Evolutionary conservation across 352 stramenopile species (phyloP).

Genomic region (Globisporangium uncinulatum): DNA sequence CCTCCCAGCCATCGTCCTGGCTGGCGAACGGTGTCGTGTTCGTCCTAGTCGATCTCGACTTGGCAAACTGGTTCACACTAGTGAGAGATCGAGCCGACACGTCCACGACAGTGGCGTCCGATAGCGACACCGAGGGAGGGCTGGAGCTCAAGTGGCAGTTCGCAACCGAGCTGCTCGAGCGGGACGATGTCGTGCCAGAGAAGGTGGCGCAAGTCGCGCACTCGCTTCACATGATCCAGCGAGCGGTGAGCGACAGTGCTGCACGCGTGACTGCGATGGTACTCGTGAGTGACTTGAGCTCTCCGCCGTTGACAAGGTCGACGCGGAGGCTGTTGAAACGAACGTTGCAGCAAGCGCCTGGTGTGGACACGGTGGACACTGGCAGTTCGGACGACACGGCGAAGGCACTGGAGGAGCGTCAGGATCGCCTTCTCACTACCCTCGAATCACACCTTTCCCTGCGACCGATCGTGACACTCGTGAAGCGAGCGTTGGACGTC

Average conservation of each 20-base stretch:
- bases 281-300: conserved; percentile 42
- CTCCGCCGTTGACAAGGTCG: conserved; percentile 40
- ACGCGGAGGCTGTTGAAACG: conserved; percentile 32
- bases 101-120: not conserved
- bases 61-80: conserved; percentile 65
- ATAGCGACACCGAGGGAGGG: not conserved
- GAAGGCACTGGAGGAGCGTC: not conserved
- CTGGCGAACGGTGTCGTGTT: conserved; percentile 24
- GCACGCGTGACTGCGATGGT: conserved; percentile 22
- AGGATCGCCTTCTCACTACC: conserved; percentile 12
- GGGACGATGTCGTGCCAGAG: conserved; percentile 32
- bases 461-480: conserved; percentile 18
- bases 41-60: conserved; percentile 62
- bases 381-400: conserved; percentile 8
- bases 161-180: conserved; percentile 33
- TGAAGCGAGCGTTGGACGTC: conserved; percentile 27
- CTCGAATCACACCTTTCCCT: conserved; percentile 28
- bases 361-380: conserved; percentile 3
- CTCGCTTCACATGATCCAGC: conserved; percentile 22
- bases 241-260: not conserved
- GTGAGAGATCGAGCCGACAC: conserved; percentile 8
- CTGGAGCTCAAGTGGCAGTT: conserved; percentile 33
- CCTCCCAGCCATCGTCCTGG: not conserved
- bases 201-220: conserved; percentile 24
- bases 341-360: not conserved